Evolutionary conservation across 2,329 filamentous ascomycete genomes (phyloP), one percentile per base, ranked within the genome.

Genomic region (Alternaria sp.): DNA sequence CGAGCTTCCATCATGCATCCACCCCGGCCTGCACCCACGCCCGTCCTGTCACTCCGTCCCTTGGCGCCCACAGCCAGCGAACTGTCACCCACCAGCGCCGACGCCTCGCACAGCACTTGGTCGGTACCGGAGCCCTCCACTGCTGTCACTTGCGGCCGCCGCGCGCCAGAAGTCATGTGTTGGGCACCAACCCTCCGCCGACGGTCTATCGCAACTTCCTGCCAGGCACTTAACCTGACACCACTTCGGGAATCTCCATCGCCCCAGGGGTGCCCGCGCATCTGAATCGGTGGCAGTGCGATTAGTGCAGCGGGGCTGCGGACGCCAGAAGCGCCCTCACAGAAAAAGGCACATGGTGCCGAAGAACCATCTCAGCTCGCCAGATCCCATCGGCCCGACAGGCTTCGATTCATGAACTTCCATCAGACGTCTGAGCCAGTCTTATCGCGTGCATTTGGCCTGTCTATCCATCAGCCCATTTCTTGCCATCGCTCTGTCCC

Each of bases 1-100:
- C 71, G 65, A 68, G 64, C 59, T 59, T 44, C 64, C 64, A 60
- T 62, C 63, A 63, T 66, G 62, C 68, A 65, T 58, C 65, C 54
- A 54, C 61, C 66, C 64, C 61, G 63, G 60, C 60, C 14, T 33
- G 33, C 56, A 54, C 54, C 69, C 66, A 69, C 66, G 65, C 62
- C 63, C 59, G 60, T 66, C 55, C 49, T 63, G 64, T 63, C 65
- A 61, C 61, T 60, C 63, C 41, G 41, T 44, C 33, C 37, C 69
- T 67, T 71, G 68, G 65, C 66, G 14, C 23, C 60, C 56, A 58
- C 61, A 53, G 62, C 61, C 57, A 55, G 49, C 58, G 44, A 58
- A 49, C 61, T 50, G 60, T 41, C 64, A 60, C 33, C 49, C 50
- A 58, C 47, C 50, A 28, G 20, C 57, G 58, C 46, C 8, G 54